phyloP scores from a whole-genome alignment of 2,329 filamentous ascomycete species.

The Pyricularia sp. region DNA sequence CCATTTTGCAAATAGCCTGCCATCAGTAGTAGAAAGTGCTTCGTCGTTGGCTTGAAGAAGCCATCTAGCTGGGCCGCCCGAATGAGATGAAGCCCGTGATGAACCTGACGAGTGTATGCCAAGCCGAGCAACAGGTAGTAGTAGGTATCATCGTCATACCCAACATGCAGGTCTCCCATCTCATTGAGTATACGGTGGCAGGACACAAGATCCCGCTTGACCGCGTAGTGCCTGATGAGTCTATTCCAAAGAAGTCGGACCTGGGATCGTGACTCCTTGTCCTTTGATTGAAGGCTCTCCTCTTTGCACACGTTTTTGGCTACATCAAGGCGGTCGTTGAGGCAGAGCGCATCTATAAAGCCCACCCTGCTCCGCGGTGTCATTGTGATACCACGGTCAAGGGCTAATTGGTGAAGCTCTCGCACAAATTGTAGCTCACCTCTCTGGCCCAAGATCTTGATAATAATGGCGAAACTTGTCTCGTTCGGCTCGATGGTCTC shows the following conservation, averaged over 20 bases:
- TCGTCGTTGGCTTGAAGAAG: conserved; percentile 33
- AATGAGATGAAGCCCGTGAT: conserved; percentile 39
- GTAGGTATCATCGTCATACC: conserved; percentile 42
- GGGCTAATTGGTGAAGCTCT: conserved; percentile 54
- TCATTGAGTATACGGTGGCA: conserved; percentile 36
- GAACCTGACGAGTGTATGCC: conserved; percentile 36
- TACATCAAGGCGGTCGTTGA: conserved; percentile 40
- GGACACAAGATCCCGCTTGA: conserved; percentile 42
- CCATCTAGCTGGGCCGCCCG: conserved; percentile 31
- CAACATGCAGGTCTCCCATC: conserved; percentile 37
- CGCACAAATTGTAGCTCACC: conserved; percentile 66
- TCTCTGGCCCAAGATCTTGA: conserved; percentile 59
- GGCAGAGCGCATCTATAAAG: conserved; percentile 59
- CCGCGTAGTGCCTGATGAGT: conserved; percentile 60
- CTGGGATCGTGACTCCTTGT: background rate
- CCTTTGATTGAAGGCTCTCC: background rate
- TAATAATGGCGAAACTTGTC: conserved; percentile 62
- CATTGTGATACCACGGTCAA: conserved; percentile 38
- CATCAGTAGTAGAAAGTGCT: conserved; percentile 46
- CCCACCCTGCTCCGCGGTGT: conserved; percentile 50
- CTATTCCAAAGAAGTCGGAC: conserved; percentile 66
- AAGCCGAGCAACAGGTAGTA: conserved; percentile 39
- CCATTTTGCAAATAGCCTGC: conserved; percentile 35
- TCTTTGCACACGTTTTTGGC: conserved; percentile 23
- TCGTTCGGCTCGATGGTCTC: conserved; percentile 42